phyloP scores from a whole-genome alignment of 192 early-diverging fungal genomes.

The Cladochytrium replicatum region DNA sequence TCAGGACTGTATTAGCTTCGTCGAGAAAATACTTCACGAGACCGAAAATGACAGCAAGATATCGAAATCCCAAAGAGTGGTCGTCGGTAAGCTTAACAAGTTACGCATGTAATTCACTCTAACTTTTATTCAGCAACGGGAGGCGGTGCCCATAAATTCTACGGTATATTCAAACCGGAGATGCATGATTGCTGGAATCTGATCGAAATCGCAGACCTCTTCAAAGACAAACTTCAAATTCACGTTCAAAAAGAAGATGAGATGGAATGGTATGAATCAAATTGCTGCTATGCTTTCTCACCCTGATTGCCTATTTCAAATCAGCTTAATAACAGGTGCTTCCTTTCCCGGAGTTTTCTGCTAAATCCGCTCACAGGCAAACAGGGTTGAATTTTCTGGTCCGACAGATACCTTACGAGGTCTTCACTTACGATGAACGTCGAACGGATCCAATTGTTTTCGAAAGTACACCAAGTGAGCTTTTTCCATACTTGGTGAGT shows the following conservation, averaged over 20 bases:
- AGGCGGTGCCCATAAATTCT: conserved; percentile 76
- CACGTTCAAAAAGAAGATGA: conserved; percentile 81
- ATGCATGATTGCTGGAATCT: neutral
- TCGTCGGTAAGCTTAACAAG: conserved; percentile 6
- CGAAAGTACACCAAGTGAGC: conserved; percentile 40
- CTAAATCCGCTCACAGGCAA: conserved; percentile 4
- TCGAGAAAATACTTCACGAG: conserved; percentile 51
- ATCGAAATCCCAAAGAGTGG: conserved; percentile 12
- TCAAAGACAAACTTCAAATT: conserved; percentile 57
- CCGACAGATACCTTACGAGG: conserved; percentile 83
- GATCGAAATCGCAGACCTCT: conserved; percentile 25
- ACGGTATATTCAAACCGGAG: conserved; percentile 15
- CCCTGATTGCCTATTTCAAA: neutral
- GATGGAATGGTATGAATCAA: conserved; percentile 60
- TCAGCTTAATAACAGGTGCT: neutral
- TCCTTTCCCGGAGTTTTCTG: neutral
- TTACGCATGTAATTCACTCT: neutral
- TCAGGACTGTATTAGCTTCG: conserved; percentile 79
- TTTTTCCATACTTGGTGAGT: conserved; percentile 81
- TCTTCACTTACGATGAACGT: conserved; percentile 81
- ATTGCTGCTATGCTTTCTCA: neutral
- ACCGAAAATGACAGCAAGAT: conserved; percentile 22
- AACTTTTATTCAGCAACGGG: conserved; percentile 42
- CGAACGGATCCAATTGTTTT: conserved; percentile 52
- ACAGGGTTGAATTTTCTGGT: conserved; percentile 86